Percentiles rank a stretch among this genome's conserved stretches.
phyloP scores from a whole-genome alignment of 345 rosid genomes.

The Pseudoturritis turrita region DNA sequence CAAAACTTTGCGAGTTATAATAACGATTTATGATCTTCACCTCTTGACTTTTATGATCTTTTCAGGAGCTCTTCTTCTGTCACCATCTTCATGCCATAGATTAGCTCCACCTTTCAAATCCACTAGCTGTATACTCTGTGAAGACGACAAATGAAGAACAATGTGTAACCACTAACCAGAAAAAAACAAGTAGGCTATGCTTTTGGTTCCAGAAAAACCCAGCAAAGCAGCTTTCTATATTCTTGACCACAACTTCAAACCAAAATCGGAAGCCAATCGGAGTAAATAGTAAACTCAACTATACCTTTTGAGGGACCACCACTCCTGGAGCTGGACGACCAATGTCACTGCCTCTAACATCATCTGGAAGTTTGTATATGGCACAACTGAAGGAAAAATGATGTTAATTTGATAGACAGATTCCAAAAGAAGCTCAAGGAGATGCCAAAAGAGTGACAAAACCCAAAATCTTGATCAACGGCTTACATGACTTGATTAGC shows the following conservation, averaged over 20 bases:
- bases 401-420: background rate
- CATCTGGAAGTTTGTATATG: constrained; percentile 76
- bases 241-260: background rate
- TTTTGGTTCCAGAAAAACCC: background rate
- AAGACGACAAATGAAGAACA: constrained; percentile 1
- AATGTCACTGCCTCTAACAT: constrained; percentile 55
- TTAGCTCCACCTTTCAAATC: constrained; percentile 59
- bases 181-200: background rate
- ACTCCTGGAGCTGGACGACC: constrained; percentile 60
- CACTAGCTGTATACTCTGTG: constrained; percentile 50
- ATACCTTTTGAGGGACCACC: constrained; percentile 69
- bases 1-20: background rate
- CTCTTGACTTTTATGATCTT: constrained; percentile 13
- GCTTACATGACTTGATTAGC: constrained; percentile 86
- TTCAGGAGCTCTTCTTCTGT: constrained; percentile 43
- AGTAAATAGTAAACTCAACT: background rate
- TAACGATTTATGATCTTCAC: constrained; percentile 41
- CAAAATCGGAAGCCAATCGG: background rate
- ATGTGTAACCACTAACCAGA: background rate
- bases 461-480: background rate
- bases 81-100: constrained; percentile 85
- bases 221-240: constrained; percentile 7
- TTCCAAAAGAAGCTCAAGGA: background rate
- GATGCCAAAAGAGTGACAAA: background rate
- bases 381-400: constrained; percentile 57